Evolutionary conservation across 768 basidiomycete genomes (phyloP).

Genomic region (Daedaleopsis sinensis): DNA sequence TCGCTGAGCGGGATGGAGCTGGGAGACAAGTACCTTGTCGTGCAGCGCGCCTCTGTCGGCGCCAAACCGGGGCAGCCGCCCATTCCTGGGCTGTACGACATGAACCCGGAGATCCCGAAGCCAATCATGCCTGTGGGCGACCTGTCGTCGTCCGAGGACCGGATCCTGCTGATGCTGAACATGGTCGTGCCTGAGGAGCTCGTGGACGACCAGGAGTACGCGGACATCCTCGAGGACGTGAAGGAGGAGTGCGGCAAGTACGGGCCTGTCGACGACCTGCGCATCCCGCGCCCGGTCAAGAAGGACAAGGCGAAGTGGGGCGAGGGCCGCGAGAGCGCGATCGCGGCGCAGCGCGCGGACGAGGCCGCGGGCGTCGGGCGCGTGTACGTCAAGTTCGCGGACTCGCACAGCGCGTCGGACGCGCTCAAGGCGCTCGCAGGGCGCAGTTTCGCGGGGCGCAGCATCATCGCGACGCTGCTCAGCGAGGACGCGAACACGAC

Average conservation of each 20-base stretch:
- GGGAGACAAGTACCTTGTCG: conserved; percentile 92
- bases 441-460: conserved; percentile 82
- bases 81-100: conserved; percentile 67
- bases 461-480: conserved; percentile 84
- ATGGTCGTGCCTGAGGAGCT: conserved; percentile 98
- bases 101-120: conserved; percentile 81
- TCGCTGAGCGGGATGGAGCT: conserved; percentile 98
- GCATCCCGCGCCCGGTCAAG: conserved; percentile 87
- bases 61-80: conserved; percentile 77
- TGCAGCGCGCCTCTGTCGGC: conserved; percentile 95
- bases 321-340: conserved; percentile 58
- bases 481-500: conserved; percentile 85
- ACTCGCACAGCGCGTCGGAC: conserved; percentile 59
- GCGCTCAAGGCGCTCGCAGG: conserved; percentile 91
- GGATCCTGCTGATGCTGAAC: conserved; percentile 96
- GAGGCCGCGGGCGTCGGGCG: conserved; percentile 93
- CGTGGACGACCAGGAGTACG: conserved; percentile 87
- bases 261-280: conserved; percentile 81
- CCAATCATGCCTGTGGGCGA: conserved; percentile 86
- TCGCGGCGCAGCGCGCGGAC: conserved; percentile 73
- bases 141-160: conserved; percentile 52
- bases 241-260: conserved; percentile 86
- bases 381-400: conserved; percentile 89
- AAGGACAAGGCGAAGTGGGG: conserved; percentile 86
- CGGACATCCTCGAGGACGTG: conserved; percentile 93